phyloP scores from a whole-genome alignment of 2,329 filamentous ascomycete species.

The Aspergillus sp. region DNA sequence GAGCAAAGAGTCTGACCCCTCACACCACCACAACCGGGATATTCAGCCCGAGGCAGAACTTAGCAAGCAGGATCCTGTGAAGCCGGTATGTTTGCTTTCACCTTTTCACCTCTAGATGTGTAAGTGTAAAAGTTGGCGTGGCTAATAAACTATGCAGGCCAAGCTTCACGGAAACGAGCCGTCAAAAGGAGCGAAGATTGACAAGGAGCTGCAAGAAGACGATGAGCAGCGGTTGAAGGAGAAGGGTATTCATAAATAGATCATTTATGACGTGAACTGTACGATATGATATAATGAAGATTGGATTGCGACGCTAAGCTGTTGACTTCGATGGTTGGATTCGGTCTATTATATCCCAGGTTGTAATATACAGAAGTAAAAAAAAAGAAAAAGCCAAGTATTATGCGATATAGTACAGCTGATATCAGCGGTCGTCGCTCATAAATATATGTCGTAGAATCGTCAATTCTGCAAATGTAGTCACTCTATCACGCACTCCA shows the following conservation, averaged over 20 bases:
- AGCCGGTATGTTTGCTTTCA: constrained; percentile 34
- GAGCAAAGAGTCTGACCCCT: constrained; percentile 27
- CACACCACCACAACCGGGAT: constrained; percentile 25
- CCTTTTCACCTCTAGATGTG: not conserved
- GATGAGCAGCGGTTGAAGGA: constrained; percentile 46
- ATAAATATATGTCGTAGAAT: constrained; percentile 11
- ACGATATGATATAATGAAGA: constrained; percentile 2
- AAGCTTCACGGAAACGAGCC: constrained; percentile 47
- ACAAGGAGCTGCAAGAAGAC: constrained; percentile 44
- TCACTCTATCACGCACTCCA: constrained; percentile 25
- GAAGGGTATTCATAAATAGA: constrained; percentile 41
- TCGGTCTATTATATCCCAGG: constrained; percentile 3
- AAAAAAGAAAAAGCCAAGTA: not conserved
- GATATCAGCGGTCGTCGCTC: constrained; percentile 11
- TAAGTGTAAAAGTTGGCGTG: not conserved
- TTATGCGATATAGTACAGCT: constrained; percentile 8
- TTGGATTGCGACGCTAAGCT: not conserved
- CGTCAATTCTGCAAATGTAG: not conserved
- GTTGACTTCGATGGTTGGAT: not conserved
- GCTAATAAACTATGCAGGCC: constrained; percentile 34
- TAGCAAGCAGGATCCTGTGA: constrained; percentile 43
- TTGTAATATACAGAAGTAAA: not conserved
- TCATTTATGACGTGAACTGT: not conserved
- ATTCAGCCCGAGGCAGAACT: constrained; percentile 37
- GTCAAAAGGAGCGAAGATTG: constrained; percentile 48